Percentiles rank a stretch among this genome's conserved stretches.
These are phyloP conservation scores for Nakaseomyces bracarensis DNA, from an alignment of 1,139 yeast species.

Conservation along the genomic window DNA sequence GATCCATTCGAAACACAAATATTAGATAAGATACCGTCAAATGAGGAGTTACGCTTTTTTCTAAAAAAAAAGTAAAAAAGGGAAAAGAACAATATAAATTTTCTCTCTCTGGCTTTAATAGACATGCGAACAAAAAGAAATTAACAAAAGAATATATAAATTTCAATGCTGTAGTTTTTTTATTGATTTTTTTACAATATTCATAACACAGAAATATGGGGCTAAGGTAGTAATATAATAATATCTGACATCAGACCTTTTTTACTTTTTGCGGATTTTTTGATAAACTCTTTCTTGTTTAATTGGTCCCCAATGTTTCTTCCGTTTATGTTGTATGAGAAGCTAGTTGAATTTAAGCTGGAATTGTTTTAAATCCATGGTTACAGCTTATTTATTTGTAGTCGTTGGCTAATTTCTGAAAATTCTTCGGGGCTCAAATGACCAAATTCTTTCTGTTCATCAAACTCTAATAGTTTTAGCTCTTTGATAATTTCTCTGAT, in stretches of 20 bases:
- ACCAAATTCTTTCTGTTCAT: constrained; percentile 24
- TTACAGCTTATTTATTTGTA: constrained; percentile 6
- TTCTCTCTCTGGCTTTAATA: background rate
- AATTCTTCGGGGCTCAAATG: constrained; percentile 24
- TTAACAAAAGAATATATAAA: background rate
- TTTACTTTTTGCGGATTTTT: background rate
- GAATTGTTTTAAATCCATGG: too few species aligned
- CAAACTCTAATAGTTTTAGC: constrained; percentile 13
- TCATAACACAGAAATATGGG: too few species aligned
- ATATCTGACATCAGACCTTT: too few species aligned
- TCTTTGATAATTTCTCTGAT: constrained; percentile 16
- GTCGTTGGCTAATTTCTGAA: constrained; percentile 20
- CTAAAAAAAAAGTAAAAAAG: too few species aligned
- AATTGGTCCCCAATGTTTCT: too few species aligned
- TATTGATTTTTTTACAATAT: background rate
- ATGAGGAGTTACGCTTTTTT: too few species aligned
- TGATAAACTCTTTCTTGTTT: background rate
- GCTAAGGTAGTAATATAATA: too few species aligned
- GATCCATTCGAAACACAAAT: too few species aligned
- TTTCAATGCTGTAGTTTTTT: background rate
- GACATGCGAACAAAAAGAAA: background rate
- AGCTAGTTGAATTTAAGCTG: too few species aligned
- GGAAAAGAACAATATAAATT: background rate
- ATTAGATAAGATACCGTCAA: too few species aligned
- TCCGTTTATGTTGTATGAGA: too few species aligned